Conservation (phyloP, 129 eudicot genomes). For the Arctium minus region DNA sequence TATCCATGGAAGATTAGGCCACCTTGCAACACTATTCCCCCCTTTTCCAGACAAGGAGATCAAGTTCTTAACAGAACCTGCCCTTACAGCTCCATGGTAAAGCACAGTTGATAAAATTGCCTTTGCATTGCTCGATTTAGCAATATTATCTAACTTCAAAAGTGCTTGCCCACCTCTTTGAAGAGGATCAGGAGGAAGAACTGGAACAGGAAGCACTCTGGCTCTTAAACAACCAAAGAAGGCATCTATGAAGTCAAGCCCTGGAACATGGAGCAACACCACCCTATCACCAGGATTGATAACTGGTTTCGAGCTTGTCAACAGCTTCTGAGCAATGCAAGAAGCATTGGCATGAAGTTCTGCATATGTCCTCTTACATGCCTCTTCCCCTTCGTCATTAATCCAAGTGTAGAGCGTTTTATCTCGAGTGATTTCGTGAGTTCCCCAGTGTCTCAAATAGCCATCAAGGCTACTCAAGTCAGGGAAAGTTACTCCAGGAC, state of each 20-base stretch:
- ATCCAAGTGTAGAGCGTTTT: slow-evolving; percentile 74
- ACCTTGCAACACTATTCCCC: slow-evolving; percentile 42
- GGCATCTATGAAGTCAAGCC: slow-evolving; percentile 80
- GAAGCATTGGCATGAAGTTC: slow-evolving; percentile 73
- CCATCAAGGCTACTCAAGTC: slow-evolving; percentile 65
- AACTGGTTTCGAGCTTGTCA: slow-evolving; percentile 56
- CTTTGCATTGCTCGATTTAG: slow-evolving; percentile 67
- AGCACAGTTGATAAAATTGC: slow-evolving; percentile 71
- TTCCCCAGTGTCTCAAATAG: slow-evolving; percentile 79
- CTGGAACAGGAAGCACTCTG: slow-evolving; percentile 75
- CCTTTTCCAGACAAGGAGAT: slow-evolving; percentile 46
- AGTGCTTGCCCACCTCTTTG: slow-evolving; percentile 97
- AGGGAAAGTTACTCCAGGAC: slow-evolving; percentile 58
- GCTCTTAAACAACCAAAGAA: slow-evolving; percentile 82
- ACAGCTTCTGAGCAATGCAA: slow-evolving; percentile 72
- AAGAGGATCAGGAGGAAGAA: slow-evolving; percentile 82
- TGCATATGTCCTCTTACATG: slow-evolving; percentile 40
- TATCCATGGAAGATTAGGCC: slow-evolving; percentile 89
- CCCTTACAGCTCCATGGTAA: slow-evolving; percentile 79
- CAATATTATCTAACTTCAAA: slow-evolving; percentile 66
- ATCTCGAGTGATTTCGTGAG: slow-evolving; percentile 45
- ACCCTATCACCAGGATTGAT: slow-evolving; percentile 75
- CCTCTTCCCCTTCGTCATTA: slow-evolving; percentile 57
- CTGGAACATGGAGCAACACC: slow-evolving; percentile 70
- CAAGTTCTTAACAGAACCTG: slow-evolving; percentile 62